These are phyloP conservation scores for Calonectria honghensis DNA, from an alignment of 2,329 filamentous ascomycete species.

Conservation along the genomic window DNA sequence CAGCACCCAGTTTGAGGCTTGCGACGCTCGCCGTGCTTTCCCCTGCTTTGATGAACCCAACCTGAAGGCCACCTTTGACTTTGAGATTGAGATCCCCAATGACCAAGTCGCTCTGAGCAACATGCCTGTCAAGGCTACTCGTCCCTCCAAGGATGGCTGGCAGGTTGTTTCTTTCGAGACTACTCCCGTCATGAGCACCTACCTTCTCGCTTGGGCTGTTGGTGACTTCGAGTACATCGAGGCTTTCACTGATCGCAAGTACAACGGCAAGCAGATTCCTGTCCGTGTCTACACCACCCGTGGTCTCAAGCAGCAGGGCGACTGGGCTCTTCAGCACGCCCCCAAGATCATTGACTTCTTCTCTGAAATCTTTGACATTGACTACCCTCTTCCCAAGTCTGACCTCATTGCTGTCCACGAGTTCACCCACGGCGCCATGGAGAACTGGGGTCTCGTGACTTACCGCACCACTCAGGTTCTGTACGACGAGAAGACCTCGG, in stretches of 20 bases:
- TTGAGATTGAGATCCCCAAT: slow-evolving; percentile 92
- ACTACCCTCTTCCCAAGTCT: slow-evolving; percentile 94
- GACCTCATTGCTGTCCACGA: slow-evolving; percentile 94
- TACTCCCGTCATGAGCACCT: slow-evolving; percentile 93
- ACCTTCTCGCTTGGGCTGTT: slow-evolving; percentile 93
- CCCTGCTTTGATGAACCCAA: slow-evolving; percentile 99
- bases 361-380: slow-evolving; percentile 94
- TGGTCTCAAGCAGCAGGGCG: slow-evolving; percentile 94
- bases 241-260: slow-evolving; percentile 90
- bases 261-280: slow-evolving; percentile 92
- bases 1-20: slow-evolving; percentile 98
- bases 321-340: slow-evolving; percentile 91
- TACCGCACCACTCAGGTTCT: slow-evolving; percentile 96
- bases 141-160: slow-evolving; percentile 76
- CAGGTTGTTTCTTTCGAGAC: slow-evolving; percentile 87
- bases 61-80: slow-evolving; percentile 96
- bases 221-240: slow-evolving; percentile 99
- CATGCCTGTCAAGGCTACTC: slow-evolving; percentile 89
- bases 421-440: slow-evolving; percentile 92
- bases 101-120: slow-evolving; percentile 94
- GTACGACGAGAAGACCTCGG: slow-evolving; percentile 95
- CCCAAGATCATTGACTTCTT: slow-evolving; percentile 97
- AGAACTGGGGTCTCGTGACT: slow-evolving; percentile 97
- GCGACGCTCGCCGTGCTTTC: slow-evolving; percentile 94
- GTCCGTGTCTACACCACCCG: slow-evolving; percentile 97